Evolutionary conservation across 768 basidiomycete genomes (phyloP).

Genomic region (Boletus sp.): DNA sequence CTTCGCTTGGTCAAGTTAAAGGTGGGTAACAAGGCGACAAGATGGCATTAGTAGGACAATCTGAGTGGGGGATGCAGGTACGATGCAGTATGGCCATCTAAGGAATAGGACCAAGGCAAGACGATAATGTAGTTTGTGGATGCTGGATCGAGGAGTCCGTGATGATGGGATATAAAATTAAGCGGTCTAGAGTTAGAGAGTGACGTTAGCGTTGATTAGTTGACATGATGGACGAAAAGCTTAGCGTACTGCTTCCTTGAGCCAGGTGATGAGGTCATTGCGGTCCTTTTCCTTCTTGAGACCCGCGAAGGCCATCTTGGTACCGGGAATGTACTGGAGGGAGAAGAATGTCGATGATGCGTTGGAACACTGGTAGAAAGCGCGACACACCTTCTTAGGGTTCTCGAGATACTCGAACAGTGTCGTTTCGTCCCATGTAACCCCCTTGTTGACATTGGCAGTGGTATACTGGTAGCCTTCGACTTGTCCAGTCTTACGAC

Average conservation of each 20-base stretch:
- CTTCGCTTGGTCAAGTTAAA: background rate
- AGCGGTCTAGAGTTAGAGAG: constrained; percentile 21
- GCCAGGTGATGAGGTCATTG: constrained; percentile 84
- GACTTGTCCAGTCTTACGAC: constrained; percentile 82
- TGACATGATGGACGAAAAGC: background rate
- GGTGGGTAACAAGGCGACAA: background rate
- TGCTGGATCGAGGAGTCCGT: constrained; percentile 12
- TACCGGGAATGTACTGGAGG: constrained; percentile 85
- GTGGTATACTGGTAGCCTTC: constrained; percentile 89
- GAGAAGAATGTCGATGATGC: background rate
- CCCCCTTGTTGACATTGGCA: constrained; percentile 93
- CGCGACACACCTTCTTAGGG: constrained; percentile 83
- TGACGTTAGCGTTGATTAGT: background rate
- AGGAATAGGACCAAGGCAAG: constrained; percentile 30
- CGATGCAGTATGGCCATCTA: constrained; percentile 33
- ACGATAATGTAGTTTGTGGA: constrained; percentile 18
- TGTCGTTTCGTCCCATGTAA: constrained; percentile 83
- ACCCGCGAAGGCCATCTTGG: constrained; percentile 98
- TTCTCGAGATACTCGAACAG: constrained; percentile 95
- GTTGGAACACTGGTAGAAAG: background rate
- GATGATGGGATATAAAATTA: constrained; percentile 20
- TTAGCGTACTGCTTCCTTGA: constrained; percentile 67
- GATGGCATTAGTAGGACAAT: constrained; percentile 5
- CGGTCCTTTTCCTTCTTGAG: constrained; percentile 99
- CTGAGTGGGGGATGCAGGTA: constrained; percentile 31